Base-by-base conservation (phyloP, 2,329 filamentous ascomycete genomes). In the Phialocephala sp. region DNA sequence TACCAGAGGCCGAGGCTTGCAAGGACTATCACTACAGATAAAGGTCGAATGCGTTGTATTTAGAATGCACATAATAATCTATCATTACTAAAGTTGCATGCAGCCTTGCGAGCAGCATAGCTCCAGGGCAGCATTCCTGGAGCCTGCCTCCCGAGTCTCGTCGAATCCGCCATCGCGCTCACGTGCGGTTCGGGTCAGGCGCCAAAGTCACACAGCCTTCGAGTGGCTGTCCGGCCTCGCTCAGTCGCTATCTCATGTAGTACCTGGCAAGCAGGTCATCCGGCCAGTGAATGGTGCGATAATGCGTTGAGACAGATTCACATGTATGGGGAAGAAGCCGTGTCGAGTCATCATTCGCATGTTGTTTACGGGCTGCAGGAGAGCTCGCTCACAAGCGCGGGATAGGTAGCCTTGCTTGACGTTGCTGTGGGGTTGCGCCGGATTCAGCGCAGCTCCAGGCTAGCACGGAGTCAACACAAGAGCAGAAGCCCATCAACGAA, bases 261-360 rank as follows among this genome's bases (percentile, higher is more conserved):
- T 27, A 54, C 50, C 50, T 54, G 50, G 50, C 15, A 18, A 27
- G 22, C 12, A 54, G 18, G 50, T 54, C 50, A 54, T 54, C 50
- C 24, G 50, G 50, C 15, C 50, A 54, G n/a, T n/a, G 27, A n/a
- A 54, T 54, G 50, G 24, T 54, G 50, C 50, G 50, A 54, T 27
- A 54, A 54, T 54, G 24, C 24, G 22, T 24, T 18, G 50, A 54
- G 27, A 54, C 50, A 54, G 14, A 18, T 50, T 54, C 50, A 32
- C 50, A 54, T 50, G 45, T 15, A 43, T 50, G 50, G 20, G 24
- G 24, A 18, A 54, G 14, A 3, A 54, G 22, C 12, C 14, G 50
- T 54, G 50, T 54, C 50, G 50, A 35, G 50, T 54, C 27, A n/a
- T n/a, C n/a, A n/a, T n/a, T n/a, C n/a, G n/a, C n/a, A 35, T 15